Evolutionary conservation across 2,329 filamentous ascomycete genomes (phyloP).

Genomic region (Mycosphaerella sp.): DNA sequence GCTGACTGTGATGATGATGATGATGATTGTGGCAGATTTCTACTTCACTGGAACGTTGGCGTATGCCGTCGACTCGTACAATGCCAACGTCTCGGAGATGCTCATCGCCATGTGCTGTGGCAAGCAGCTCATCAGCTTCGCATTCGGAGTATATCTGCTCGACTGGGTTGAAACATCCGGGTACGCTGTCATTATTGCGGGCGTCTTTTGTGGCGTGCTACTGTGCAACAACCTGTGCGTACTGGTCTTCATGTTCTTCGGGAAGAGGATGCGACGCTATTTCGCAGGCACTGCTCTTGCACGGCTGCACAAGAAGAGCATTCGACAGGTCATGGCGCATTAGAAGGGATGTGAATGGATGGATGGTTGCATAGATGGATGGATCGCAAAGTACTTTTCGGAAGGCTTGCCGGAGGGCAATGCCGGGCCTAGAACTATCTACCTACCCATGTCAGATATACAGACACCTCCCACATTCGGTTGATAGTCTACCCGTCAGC

Average conservation of each 20-base stretch:
- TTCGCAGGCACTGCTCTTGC: constrained; percentile 32
- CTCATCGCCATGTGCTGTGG: constrained; percentile 43
- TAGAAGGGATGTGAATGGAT: constrained; percentile 10
- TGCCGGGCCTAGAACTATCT: neutral
- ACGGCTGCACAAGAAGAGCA: constrained; percentile 28
- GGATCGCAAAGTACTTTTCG: neutral
- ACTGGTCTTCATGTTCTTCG: constrained; percentile 33
- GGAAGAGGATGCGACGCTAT: constrained; percentile 33
- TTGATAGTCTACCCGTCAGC: no score
- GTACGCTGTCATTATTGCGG: constrained; percentile 34
- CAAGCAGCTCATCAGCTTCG: constrained; percentile 36
- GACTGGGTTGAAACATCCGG: constrained; percentile 34
- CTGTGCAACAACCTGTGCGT: constrained; percentile 34
- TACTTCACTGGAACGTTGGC: constrained; percentile 49
- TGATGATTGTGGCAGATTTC: constrained; percentile 5
- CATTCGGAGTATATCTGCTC: constrained; percentile 32
- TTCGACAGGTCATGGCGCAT: constrained; percentile 21
- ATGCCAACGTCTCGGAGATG: constrained; percentile 56
- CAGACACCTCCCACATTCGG: no score
- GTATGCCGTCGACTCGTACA: constrained; percentile 56
- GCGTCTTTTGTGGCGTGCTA: constrained; percentile 34
- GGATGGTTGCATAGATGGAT: no score
- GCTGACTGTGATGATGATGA: neutral
- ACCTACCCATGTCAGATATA: neutral
- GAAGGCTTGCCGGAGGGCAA: neutral